Evolutionary conservation across 352 stramenopile genomes (phyloP).

Genomic region (Phytopythium litorale): DNA sequence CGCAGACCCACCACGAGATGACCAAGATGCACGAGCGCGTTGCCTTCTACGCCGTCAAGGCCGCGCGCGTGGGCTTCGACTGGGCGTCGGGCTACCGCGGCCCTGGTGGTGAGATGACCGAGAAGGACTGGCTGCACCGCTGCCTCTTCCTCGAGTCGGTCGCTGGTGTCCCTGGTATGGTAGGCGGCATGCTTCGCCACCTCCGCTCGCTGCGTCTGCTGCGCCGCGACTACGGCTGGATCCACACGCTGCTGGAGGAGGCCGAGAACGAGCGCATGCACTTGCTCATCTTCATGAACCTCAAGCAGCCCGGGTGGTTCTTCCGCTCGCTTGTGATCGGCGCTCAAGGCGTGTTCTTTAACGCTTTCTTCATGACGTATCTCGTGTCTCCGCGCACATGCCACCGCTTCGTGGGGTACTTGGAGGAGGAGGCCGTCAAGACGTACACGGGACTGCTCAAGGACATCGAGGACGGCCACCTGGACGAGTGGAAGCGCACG

Average conservation of each 20-base stretch:
- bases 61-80: conserved; percentile 45
- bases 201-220: conserved; percentile 79
- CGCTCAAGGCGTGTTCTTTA: conserved; percentile 85
- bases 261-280: conserved; percentile 94
- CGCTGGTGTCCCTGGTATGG: conserved; percentile 68
- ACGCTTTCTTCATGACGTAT: conserved; percentile 83
- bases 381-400: conserved; percentile 83
- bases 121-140: conserved; percentile 63
- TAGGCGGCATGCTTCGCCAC: conserved; percentile 65
- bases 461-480: conserved; percentile 84
- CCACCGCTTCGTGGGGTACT: conserved; percentile 91
- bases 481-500: conserved; percentile 68
- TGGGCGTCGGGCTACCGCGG: conserved; percentile 44
- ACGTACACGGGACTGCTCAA: conserved; percentile 91
- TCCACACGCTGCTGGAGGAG: conserved; percentile 89
- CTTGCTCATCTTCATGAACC: conserved; percentile 86
- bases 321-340: conserved; percentile 77
- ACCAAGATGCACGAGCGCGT: conserved; percentile 35
- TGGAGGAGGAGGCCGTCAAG: conserved; percentile 91
- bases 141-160: conserved; percentile 77
- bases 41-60: conserved; percentile 33
- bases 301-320: conserved; percentile 76
- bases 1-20: conserved; percentile 30
- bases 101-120: conserved; percentile 44
- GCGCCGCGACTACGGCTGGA: conserved; percentile 84